Conservation (phyloP, 2,329 filamentous ascomycete species). For the Didymella sp. region DNA sequence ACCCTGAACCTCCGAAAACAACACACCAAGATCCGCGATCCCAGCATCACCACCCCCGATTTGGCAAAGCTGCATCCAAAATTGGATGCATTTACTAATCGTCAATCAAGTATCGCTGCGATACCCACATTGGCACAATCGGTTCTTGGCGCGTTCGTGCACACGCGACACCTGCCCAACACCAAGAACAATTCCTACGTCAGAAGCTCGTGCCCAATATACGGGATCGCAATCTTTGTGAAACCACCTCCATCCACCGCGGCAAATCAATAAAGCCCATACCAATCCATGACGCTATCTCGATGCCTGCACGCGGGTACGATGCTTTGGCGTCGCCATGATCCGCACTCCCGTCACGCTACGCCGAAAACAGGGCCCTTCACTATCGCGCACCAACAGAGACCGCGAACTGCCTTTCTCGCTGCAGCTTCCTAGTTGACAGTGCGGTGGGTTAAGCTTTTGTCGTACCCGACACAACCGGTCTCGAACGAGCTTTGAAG, state of each 20-base stretch:
- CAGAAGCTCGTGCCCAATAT: not conserved
- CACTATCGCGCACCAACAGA: not conserved
- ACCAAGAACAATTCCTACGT: not conserved
- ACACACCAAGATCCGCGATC: not conserved
- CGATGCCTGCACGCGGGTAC: not conserved
- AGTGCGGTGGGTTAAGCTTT: not conserved
- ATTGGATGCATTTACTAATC: conserved; percentile 6
- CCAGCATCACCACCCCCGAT: not conserved
- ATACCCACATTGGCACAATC: conserved; percentile 7
- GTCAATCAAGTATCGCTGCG: conserved; percentile 2
- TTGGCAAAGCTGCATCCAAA: conserved; percentile 1
- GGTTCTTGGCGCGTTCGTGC: not conserved
- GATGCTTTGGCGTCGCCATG: conserved; percentile 1
- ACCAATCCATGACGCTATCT: conserved; percentile 1
- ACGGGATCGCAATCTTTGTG: not conserved
- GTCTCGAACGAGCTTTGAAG: conserved; percentile 5
- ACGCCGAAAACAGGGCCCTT: not conserved
- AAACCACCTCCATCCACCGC: not conserved
- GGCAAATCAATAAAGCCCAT: conserved; percentile 11
- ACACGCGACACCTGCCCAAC: not conserved
- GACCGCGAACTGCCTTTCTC: not conserved
- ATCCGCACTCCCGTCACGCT: conserved; percentile 13
- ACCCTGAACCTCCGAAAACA: conserved; percentile 6
- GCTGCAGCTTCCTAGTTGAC: conserved; percentile 6
- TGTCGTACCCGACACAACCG: not conserved